Conservation (phyloP, 2,329 filamentous ascomycete genomes). For the Claviceps sp. region DNA sequence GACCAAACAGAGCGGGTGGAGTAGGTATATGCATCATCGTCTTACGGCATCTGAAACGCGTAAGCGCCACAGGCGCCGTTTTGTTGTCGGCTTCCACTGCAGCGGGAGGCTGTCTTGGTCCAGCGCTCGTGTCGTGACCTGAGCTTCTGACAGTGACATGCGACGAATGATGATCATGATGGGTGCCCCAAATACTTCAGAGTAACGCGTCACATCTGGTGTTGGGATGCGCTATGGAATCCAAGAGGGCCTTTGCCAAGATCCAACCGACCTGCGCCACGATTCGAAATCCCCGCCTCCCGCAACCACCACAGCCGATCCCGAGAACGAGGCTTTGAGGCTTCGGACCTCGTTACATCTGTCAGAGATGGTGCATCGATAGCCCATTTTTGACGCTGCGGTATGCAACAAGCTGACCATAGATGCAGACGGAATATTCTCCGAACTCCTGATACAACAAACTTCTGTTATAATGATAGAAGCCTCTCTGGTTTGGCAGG, state of each 20-base stretch:
- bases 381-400: no score
- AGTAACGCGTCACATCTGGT: not conserved
- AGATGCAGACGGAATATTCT: no score
- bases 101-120: not conserved
- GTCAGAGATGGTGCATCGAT: not conserved
- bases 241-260: slow-evolving; percentile 1
- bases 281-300: not conserved
- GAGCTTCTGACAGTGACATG: not conserved
- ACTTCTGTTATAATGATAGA: no score
- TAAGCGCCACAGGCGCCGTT: not conserved
- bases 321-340: not conserved
- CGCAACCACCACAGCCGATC: not conserved
- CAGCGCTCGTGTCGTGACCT: not conserved
- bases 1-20: no score
- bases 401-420: no score
- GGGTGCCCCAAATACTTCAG: not conserved
- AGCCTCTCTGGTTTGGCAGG: not conserved
- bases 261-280: slow-evolving; percentile 2
- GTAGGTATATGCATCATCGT: not conserved
- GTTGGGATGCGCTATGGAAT: not conserved
- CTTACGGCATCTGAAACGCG: not conserved
- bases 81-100: not conserved
- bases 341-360: not conserved
- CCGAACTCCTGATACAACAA: no score
- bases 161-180: not conserved